Conservation (phyloP, 2,329 filamentous ascomycete species). For the Microdochium trichocladiopsis region DNA sequence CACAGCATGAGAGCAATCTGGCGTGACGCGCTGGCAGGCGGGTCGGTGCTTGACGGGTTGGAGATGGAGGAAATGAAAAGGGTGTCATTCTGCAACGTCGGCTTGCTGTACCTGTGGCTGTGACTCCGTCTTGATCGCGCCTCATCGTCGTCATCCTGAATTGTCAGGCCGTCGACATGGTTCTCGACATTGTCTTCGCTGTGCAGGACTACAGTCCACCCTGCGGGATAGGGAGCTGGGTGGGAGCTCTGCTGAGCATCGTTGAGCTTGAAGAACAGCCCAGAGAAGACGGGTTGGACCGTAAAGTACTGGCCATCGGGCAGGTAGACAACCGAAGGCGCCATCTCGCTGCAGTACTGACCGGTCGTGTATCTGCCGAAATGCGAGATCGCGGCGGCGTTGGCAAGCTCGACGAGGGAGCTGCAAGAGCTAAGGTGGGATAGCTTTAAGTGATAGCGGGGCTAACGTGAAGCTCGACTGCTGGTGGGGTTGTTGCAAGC, state of each 20-base stretch:
- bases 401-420: too few relatives aligned
- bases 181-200: slow-evolving; percentile 41
- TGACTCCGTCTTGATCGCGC: slow-evolving; percentile 23
- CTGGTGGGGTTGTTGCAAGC: too few relatives aligned
- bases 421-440: too few relatives aligned
- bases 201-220: slow-evolving; percentile 85
- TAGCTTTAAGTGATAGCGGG: too few relatives aligned
- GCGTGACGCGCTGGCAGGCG: slow-evolving; percentile 71
- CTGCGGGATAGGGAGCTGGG: slow-evolving; percentile 68
- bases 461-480: too few relatives aligned
- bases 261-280: slow-evolving; percentile 80
- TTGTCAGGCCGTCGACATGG: slow-evolving; percentile 8
- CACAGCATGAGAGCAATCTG: slow-evolving; percentile 97
- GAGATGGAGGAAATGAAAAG: slow-evolving; percentile 91
- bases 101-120: slow-evolving; percentile 61
- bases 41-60: slow-evolving; percentile 70
- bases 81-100: slow-evolving; percentile 72
- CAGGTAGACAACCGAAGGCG: slow-evolving; percentile 52
- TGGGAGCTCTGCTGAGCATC: slow-evolving; percentile 55
- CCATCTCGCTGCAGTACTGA: too few relatives aligned
- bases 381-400: too few relatives aligned
- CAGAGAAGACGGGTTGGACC: slow-evolving; percentile 83
- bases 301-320: slow-evolving; percentile 83
- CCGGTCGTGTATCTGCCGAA: too few relatives aligned
- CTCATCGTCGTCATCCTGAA: slow-evolving; percentile 18